Conservation (phyloP, 371 early-diverging fungal species). For the Zychaea mexicana region DNA sequence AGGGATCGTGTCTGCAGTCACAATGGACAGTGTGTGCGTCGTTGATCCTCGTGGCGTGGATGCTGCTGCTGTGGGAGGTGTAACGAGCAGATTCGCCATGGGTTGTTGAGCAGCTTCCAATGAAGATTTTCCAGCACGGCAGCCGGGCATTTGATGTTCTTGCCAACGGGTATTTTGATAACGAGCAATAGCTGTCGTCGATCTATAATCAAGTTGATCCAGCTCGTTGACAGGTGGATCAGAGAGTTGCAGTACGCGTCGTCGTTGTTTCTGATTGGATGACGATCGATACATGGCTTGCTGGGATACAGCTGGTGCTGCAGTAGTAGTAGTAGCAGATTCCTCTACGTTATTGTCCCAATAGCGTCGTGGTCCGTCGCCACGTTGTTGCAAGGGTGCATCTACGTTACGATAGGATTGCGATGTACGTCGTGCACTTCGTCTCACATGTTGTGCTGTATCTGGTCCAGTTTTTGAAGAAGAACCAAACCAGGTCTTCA, state of each 20-base stretch:
- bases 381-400: neutral
- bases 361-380: neutral
- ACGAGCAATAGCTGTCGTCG: conserved; percentile 15
- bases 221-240: conserved; percentile 38
- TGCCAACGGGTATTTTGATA: no score
- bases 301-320: neutral
- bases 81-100: neutral
- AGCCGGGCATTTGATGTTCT: neutral
- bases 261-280: conserved; percentile 31
- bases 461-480: conserved; percentile 9
- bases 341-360: neutral
- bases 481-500: conserved; percentile 46
- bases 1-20: conserved; percentile 18
- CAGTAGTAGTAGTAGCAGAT: neutral
- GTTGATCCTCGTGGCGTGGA: conserved; percentile 7
- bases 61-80: conserved; percentile 25
- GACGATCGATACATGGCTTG: neutral
- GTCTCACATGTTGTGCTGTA: neutral
- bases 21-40: conserved; percentile 23
- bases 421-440: neutral
- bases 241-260: conserved; percentile 30
- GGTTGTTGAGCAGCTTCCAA: neutral
- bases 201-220: conserved; percentile 35
- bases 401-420: conserved; percentile 7
- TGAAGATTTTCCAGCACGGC: neutral